Percentiles rank a stretch among this genome's conserved stretches.
These are phyloP conservation scores for Hyphopichia buzzinii DNA, from an alignment of 1,139 yeast genomes.

Conservation along the genomic window DNA sequence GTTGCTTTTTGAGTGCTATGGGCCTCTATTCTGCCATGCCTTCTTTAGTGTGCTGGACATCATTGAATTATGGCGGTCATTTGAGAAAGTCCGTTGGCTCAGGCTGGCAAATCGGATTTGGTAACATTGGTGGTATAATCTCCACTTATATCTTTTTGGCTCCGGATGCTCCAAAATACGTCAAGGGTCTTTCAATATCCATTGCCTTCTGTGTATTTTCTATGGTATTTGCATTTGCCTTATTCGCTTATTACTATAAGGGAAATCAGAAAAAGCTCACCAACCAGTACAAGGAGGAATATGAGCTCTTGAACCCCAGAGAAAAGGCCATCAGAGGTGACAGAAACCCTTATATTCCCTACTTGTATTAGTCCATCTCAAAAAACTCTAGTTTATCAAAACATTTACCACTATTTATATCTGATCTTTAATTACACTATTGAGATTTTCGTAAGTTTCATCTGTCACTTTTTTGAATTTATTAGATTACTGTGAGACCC, in stretches of 20 bases:
- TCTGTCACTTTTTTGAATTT: too few relatives aligned
- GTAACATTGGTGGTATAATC: constrained; percentile 80
- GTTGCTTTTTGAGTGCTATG: constrained; percentile 63
- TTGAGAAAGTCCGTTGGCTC: constrained; percentile 69
- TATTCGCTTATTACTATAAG: constrained; percentile 38
- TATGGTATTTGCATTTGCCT: constrained; percentile 41
- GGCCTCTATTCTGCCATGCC: constrained; percentile 80
- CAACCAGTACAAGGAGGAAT: constrained; percentile 36
- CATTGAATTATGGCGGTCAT: constrained; percentile 69
- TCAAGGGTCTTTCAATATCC: constrained; percentile 53
- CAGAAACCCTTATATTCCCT: constrained; percentile 56
- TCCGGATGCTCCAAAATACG: constrained; percentile 58
- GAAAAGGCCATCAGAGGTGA: constrained; percentile 60
- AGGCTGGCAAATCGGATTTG: constrained; percentile 77
- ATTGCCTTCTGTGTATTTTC: constrained; percentile 55
- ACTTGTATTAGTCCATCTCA: constrained; percentile 35
- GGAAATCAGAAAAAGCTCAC: constrained; percentile 44
- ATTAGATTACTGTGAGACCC: too few relatives aligned
- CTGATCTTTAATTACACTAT: too few relatives aligned
- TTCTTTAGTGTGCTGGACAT: constrained; percentile 66
- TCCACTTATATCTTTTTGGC: constrained; percentile 61
- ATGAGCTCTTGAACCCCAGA: constrained; percentile 45
- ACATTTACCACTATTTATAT: too few relatives aligned
- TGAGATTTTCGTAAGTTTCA: too few relatives aligned
- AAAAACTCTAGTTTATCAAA: too few relatives aligned